Base-by-base conservation (phyloP, 2,329 filamentous ascomycete species). In the Trichoderma cornu-damae region DNA sequence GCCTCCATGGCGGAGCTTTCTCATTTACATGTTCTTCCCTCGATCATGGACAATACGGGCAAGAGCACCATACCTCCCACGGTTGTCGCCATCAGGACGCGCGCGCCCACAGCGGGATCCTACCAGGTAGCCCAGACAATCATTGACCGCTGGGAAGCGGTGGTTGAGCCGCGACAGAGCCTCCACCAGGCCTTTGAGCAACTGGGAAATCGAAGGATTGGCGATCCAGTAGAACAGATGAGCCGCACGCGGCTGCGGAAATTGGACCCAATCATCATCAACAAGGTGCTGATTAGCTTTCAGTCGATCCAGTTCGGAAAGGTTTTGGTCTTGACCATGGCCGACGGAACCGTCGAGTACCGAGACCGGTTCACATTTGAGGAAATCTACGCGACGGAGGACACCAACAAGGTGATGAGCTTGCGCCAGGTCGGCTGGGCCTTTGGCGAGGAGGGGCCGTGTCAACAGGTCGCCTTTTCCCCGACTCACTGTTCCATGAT, bases 311-410 rank as follows among this genome's bases (percentile, higher is more conserved):
- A 88, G 64, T 84, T 87, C 59, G 87, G 88, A 48, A 90, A 84
- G 59, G 78, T 88, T 2, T 62, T 96, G 2, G 85, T 87, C 28
- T 77, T 96, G 59, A 80, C 81, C 24, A 89, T 89, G 64, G 88
- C 88, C 60, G 91, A 96, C 68, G 89, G 92, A 9, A 87, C 85
- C 0, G 77, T 95, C 3, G 86, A 94, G 63, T 89, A 93, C 70
- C 84, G 89, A 57, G 88, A 95, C 66, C 82, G 90, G 9, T 78
- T 81, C 47, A 88, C 83, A 0, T 87, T 96, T 80, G 78, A 83
- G 4, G 79, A 86, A 53, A 75, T 92, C 1, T 85, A 83, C 61
- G 79, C 81, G 4, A 81, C 87, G 57, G 78, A 80, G 26, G 86
- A 88, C 64, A 72, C 83, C 6, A 80, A 83, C 42, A 83, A 77